Evolutionary conservation across 2,329 filamentous ascomycete species (phyloP).

Genomic region (Chaetomiaceae sp.): DNA sequence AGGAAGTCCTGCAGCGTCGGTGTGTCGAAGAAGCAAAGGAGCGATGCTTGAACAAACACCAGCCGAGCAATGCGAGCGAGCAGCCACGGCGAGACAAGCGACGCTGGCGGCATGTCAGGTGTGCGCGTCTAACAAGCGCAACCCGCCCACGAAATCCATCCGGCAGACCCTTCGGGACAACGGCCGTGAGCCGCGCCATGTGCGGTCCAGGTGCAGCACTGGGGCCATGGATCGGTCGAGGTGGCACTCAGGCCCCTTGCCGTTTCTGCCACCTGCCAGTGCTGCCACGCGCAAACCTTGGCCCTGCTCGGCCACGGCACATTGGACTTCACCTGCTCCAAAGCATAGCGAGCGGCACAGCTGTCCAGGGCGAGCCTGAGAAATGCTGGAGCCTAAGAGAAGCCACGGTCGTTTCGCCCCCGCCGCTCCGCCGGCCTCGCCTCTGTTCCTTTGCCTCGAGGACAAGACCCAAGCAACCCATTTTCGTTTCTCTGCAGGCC

Average conservation of each 20-base stretch:
- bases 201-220: slow-evolving; percentile 2
- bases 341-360: slow-evolving; percentile 23
- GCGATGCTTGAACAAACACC: slow-evolving; percentile 16
- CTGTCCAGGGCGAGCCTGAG: slow-evolving; percentile 17
- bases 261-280: slow-evolving; percentile 15
- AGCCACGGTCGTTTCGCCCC: slow-evolving; percentile 22
- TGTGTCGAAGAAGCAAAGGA: background rate
- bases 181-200: slow-evolving; percentile 11
- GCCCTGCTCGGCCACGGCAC: slow-evolving; percentile 20
- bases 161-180: slow-evolving; percentile 7
- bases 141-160: background rate
- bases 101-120: slow-evolving; percentile 1
- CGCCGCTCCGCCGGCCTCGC: slow-evolving; percentile 19
- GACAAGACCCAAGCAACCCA: slow-evolving; percentile 5
- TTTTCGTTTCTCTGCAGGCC: background rate
- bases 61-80: slow-evolving; percentile 15
- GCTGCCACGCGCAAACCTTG: background rate
- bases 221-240: background rate
- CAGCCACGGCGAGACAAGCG: slow-evolving; percentile 6
- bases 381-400: slow-evolving; percentile 27
- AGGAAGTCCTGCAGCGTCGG: background rate
- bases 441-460: slow-evolving; percentile 15
- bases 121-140: slow-evolving; percentile 5
- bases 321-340: slow-evolving; percentile 13
- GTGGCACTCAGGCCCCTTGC: slow-evolving; percentile 6